A percentile compares a stretch with the other conserved stretches of the same genome.
phyloP scores from a whole-genome alignment of 169 alveolate genomes.

The Eimeria mitis region DNA sequence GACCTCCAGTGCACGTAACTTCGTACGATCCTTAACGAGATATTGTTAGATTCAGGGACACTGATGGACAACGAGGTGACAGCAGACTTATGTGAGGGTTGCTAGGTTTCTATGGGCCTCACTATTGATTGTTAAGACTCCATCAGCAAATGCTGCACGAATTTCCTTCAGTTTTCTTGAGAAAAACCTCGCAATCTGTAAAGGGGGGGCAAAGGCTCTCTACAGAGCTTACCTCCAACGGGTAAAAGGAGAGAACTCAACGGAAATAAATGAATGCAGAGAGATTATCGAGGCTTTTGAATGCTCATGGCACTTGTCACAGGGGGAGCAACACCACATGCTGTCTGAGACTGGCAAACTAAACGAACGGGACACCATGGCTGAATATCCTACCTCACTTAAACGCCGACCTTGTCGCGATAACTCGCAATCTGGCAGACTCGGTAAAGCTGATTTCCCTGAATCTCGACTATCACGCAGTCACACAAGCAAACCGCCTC shows the following conservation, averaged over 20 bases:
- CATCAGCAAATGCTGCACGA: conserved; percentile 15
- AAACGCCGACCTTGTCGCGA: conserved; percentile 14
- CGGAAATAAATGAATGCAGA: not conserved
- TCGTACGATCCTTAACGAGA: not conserved
- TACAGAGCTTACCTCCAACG: not conserved
- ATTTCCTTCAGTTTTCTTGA: not conserved
- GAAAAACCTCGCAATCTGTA: conserved; percentile 22
- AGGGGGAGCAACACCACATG: conserved; percentile 36
- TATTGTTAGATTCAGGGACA: not conserved
- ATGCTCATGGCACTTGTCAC: conserved; percentile 68
- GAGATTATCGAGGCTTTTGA: conserved; percentile 6
- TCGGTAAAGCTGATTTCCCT: not conserved
- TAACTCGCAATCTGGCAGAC: not conserved
- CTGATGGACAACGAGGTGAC: not conserved
- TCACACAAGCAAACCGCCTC: not conserved
- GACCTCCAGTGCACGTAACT: conserved; percentile 56
- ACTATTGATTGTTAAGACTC: conserved; percentile 3
- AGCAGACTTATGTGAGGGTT: not conserved
- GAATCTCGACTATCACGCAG: not conserved
- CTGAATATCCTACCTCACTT: not conserved
- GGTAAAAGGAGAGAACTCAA: conserved; percentile 26
- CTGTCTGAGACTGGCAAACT: conserved; percentile 24
- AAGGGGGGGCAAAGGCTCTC: conserved; percentile 4
- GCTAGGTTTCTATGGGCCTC: not conserved
- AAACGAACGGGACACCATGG: not conserved